Percentiles rank a stretch among this genome's conserved stretches.
Evolutionary conservation across 2,329 filamentous ascomycete species (phyloP).

Genomic region (Lecanicillium sp.): DNA sequence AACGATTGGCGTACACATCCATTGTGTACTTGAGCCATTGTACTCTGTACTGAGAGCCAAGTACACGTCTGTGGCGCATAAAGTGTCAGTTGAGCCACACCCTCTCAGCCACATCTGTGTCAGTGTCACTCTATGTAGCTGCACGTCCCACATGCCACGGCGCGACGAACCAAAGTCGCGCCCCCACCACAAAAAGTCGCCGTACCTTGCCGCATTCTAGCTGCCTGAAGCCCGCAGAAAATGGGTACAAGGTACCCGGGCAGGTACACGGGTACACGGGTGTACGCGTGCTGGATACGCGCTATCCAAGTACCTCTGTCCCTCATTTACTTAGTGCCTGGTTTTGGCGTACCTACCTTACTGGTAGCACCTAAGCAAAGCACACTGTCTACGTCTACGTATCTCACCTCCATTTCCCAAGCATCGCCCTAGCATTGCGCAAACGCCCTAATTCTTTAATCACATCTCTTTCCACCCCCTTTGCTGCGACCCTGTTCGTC

Average conservation of each 20-base stretch:
- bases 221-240: background rate
- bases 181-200: slow-evolving; percentile 12
- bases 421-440: slow-evolving; percentile 3
- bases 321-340: slow-evolving; percentile 3
- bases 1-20: too few species aligned
- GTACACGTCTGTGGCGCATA: background rate
- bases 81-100: background rate
- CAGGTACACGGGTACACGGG: too few species aligned
- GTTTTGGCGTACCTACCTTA: background rate
- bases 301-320: background rate
- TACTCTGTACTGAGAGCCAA: background rate
- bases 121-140: slow-evolving; percentile 3
- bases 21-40: too few species aligned
- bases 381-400: background rate
- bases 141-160: background rate
- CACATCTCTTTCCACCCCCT: background rate
- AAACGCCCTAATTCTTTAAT: slow-evolving; percentile 2
- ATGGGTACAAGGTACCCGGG: background rate
- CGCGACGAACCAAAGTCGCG: slow-evolving; percentile 1
- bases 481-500: too few species aligned
- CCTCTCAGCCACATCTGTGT: background rate
- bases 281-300: too few species aligned
- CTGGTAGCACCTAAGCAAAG: background rate
- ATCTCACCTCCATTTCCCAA: slow-evolving; percentile 10
- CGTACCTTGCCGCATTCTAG: slow-evolving; percentile 14